These are phyloP conservation scores for Colletotrichum filicis DNA, from an alignment of 2,329 filamentous ascomycete genomes.

Conservation along the genomic window DNA sequence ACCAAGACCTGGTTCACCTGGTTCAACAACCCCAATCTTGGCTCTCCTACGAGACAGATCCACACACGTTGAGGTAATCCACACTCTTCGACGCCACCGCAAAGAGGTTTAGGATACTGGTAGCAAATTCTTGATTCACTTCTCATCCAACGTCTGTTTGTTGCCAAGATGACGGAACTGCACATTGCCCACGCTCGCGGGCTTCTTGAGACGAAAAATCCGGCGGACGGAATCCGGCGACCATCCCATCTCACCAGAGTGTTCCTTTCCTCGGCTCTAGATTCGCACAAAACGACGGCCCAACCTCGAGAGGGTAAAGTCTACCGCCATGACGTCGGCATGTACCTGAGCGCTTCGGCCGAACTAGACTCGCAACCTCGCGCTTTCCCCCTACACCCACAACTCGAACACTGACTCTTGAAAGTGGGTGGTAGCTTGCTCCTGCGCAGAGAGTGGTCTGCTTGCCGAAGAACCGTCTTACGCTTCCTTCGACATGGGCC, in stretches of 20 bases:
- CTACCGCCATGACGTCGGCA: slow-evolving; percentile 26
- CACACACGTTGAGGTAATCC: background rate
- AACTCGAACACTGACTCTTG: background rate
- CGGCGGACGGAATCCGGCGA: background rate
- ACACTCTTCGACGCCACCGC: slow-evolving; percentile 8
- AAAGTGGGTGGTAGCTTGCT: background rate
- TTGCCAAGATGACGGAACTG: slow-evolving; percentile 1
- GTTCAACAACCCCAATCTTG: slow-evolving; percentile 4
- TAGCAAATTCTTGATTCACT: slow-evolving; percentile 4
- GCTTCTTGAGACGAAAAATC: slow-evolving; percentile 14
- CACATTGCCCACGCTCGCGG: background rate
- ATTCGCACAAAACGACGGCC: background rate
- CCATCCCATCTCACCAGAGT: slow-evolving; percentile 7
- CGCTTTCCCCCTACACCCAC: background rate
- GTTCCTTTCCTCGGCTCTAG: background rate
- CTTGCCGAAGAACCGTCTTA: background rate
- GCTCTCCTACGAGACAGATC: slow-evolving; percentile 7
- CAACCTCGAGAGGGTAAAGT: background rate
- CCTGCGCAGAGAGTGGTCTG: background rate
- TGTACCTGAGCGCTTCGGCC: slow-evolving; percentile 22
- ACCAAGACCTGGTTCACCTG: background rate
- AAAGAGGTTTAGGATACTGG: background rate
- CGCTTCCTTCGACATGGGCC: background rate
- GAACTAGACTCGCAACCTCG: slow-evolving; percentile 15
- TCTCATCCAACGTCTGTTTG: background rate